phyloP scores from a whole-genome alignment of 345 rosid genomes.

The Pistacia vera region DNA sequence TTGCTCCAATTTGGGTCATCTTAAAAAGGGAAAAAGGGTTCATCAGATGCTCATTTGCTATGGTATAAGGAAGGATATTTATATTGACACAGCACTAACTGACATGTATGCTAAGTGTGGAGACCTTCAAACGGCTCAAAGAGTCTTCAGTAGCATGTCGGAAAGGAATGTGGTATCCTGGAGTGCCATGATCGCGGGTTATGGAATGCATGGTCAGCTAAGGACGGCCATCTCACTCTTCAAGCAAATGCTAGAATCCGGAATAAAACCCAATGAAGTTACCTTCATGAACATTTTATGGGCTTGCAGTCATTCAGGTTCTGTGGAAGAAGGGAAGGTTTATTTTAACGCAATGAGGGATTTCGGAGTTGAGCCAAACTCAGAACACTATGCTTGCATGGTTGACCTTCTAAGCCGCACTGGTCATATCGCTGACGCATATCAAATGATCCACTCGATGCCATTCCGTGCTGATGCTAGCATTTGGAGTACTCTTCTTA shows the following conservation, averaged over 20 bases:
- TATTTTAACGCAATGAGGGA: too few species aligned
- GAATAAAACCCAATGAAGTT: slow-evolving; percentile 68
- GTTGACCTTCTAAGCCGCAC: too few species aligned
- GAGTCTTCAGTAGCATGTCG: slow-evolving; percentile 49
- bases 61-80: slow-evolving; percentile 49
- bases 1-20: too few species aligned
- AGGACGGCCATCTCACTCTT: too few species aligned
- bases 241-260: slow-evolving; percentile 1
- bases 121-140: too few species aligned
- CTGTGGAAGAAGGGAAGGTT: slow-evolving; percentile 57
- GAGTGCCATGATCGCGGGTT: slow-evolving; percentile 61
- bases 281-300: slow-evolving; percentile 84
- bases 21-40: too few species aligned
- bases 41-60: slow-evolving; percentile 61
- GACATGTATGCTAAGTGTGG: too few species aligned
- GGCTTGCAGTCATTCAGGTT: slow-evolving; percentile 88
- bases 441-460: too few species aligned
- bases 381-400: too few species aligned
- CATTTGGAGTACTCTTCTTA: slow-evolving; percentile 74
- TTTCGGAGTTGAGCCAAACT: slow-evolving; percentile 56
- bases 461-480: slow-evolving; percentile 59
- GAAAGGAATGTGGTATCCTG: slow-evolving; percentile 68
- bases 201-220: too few species aligned
- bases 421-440: slow-evolving; percentile 72
- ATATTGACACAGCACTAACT: too few species aligned